phyloP scores from a whole-genome alignment of 1,284 basidiomycete genomes.

The Melampsora americana region DNA sequence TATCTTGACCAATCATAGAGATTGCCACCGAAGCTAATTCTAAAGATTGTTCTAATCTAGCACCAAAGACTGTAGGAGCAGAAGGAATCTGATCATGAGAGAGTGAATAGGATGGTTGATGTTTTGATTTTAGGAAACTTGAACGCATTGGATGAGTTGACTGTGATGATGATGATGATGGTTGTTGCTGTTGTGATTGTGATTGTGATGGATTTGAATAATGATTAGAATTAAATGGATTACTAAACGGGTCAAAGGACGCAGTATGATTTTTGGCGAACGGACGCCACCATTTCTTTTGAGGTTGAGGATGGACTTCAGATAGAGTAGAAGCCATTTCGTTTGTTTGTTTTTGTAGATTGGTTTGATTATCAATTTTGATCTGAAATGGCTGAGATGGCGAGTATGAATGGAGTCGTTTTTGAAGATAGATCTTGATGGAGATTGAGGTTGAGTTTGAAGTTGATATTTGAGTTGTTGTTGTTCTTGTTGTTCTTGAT shows the following conservation, averaged over 20 bases:
- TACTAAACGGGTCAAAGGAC: too few species aligned
- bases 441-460: too few species aligned
- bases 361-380: too few species aligned
- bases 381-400: too few species aligned
- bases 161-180: neutral
- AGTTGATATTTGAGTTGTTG: too few species aligned
- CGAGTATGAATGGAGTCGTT: too few species aligned
- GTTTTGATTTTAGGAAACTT: neutral
- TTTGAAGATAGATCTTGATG: too few species aligned
- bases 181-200: neutral
- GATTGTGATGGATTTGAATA: neutral
- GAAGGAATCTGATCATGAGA: neutral
- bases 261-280: slow-evolving; percentile 7
- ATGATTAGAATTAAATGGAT: too few species aligned
- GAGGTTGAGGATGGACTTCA: slow-evolving; percentile 17
- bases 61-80: slow-evolving; percentile 68
- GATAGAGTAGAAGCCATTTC: slow-evolving; percentile 36
- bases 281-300: slow-evolving; percentile 38
- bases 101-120: neutral
- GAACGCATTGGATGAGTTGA: slow-evolving; percentile 5
- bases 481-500: too few species aligned
- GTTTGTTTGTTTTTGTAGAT: too few species aligned
- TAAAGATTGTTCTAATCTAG: slow-evolving; percentile 75
- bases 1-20: slow-evolving; percentile 73
- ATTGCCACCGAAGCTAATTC: slow-evolving; percentile 88